Conservation (phyloP, 1,284 basidiomycete genomes). For the Athelia sp. region DNA sequence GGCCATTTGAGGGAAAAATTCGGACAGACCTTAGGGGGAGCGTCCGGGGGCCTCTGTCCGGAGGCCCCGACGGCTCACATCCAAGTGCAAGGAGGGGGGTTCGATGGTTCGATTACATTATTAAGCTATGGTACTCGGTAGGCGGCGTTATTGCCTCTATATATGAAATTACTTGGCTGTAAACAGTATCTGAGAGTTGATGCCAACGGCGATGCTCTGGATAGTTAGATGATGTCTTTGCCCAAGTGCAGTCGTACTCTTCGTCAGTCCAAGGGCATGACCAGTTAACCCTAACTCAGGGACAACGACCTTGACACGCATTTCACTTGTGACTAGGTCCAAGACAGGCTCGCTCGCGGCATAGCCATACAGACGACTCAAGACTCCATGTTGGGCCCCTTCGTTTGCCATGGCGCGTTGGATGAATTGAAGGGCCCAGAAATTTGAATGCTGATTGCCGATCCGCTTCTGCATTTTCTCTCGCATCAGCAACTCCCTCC, state of each 20-base stretch:
- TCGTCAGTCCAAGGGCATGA: neutral
- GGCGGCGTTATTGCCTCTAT: too few relatives aligned
- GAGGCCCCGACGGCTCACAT: too few relatives aligned
- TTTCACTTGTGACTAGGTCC: neutral
- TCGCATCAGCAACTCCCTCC: slow-evolving; percentile 22
- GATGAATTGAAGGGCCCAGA: slow-evolving; percentile 29
- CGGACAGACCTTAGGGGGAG: too few relatives aligned
- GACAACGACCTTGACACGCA: slow-evolving; percentile 9
- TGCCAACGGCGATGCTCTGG: too few relatives aligned
- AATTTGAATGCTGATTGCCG: slow-evolving; percentile 17
- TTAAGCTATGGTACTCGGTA: too few relatives aligned
- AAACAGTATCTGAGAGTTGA: too few relatives aligned
- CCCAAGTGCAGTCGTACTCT: neutral
- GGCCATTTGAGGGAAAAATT: too few relatives aligned
- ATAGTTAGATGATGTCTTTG: too few relatives aligned
- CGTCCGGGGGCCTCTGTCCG: too few relatives aligned
- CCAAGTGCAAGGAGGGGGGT: too few relatives aligned
- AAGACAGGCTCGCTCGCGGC: neutral
- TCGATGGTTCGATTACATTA: too few relatives aligned
- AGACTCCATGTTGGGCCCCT: slow-evolving; percentile 23
- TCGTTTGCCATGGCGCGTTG: slow-evolving; percentile 20
- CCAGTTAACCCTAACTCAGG: slow-evolving; percentile 12
- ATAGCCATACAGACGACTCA: slow-evolving; percentile 20
- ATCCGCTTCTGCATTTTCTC: slow-evolving; percentile 22
- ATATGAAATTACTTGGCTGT: too few relatives aligned